phyloP scores from a whole-genome alignment of 768 basidiomycete genomes.

The Sistotremastrum niveocremeum region DNA sequence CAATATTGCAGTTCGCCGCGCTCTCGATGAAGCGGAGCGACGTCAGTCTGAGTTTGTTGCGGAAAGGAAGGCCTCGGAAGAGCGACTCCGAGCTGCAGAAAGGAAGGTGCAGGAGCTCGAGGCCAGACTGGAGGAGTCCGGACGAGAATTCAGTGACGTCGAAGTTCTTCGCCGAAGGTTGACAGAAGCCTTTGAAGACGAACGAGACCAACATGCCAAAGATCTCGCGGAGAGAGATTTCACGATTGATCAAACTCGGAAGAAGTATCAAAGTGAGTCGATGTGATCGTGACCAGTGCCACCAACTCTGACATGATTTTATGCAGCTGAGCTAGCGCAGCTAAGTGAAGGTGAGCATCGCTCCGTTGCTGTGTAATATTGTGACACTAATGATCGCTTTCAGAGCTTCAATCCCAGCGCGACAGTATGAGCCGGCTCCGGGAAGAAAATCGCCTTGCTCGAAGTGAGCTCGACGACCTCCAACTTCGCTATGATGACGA shows the following conservation, averaged over 20 bases:
- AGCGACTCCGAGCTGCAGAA: conserved; percentile 36
- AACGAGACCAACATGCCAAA: conserved; percentile 64
- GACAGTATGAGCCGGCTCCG: conserved; percentile 63
- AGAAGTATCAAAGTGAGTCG: conserved; percentile 67
- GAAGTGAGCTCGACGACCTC: conserved; percentile 64
- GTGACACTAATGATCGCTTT: conserved; percentile 1
- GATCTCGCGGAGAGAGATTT: conserved; percentile 74
- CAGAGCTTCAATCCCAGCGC: conserved; percentile 67
- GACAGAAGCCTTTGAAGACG: conserved; percentile 66
- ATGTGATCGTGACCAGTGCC: neutral
- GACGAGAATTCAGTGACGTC: conserved; percentile 52
- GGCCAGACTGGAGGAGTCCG: conserved; percentile 49
- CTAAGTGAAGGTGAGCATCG: conserved; percentile 51
- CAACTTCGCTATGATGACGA: conserved; percentile 68
- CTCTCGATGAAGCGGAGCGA: conserved; percentile 50
- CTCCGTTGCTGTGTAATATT: neutral
- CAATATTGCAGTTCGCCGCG: conserved; percentile 35
- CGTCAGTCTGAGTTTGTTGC: conserved; percentile 33
- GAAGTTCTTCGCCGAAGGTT: conserved; percentile 51
- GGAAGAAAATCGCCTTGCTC: conserved; percentile 67
- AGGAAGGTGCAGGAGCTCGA: conserved; percentile 45
- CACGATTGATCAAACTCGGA: conserved; percentile 63
- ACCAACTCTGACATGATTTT: conserved; percentile 4
- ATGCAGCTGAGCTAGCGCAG: conserved; percentile 58
- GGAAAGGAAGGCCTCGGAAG: conserved; percentile 39